Evolutionary conservation across 208 protist species (phyloP).

Genomic region (Borovskyia barvae): DNA sequence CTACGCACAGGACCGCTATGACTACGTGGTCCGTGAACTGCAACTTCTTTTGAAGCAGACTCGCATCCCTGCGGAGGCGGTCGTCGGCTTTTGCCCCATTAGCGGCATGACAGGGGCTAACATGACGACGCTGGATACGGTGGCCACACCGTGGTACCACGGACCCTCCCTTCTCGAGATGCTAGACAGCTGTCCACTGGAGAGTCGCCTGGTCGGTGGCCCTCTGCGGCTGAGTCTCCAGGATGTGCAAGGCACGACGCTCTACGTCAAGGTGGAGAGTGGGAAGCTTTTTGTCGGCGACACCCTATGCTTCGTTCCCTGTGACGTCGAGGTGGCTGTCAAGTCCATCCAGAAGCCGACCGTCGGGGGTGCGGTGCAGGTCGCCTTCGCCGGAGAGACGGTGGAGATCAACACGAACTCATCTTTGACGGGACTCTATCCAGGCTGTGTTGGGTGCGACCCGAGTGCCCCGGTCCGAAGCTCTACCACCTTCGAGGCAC

Average conservation of each 20-base stretch:
- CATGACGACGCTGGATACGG: slow-evolving; percentile 29
- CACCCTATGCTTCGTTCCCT: slow-evolving; percentile 55
- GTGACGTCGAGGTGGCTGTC: slow-evolving; percentile 51
- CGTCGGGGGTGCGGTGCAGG: slow-evolving; percentile 38
- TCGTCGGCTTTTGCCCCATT: slow-evolving; percentile 76
- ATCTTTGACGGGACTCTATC: slow-evolving; percentile 50
- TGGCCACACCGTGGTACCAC: slow-evolving; percentile 68
- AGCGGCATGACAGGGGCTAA: slow-evolving; percentile 77
- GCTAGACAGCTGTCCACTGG: slow-evolving; percentile 69
- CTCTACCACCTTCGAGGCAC: slow-evolving; percentile 78
- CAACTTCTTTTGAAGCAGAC: slow-evolving; percentile 92
- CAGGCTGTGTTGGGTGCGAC: slow-evolving; percentile 70
- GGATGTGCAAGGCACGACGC: slow-evolving; percentile 52
- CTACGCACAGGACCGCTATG: slow-evolving; percentile 91
- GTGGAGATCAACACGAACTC: slow-evolving; percentile 62
- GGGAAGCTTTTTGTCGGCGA: slow-evolving; percentile 49
- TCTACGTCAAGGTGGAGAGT: slow-evolving; percentile 81
- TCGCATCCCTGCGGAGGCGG: slow-evolving; percentile 69
- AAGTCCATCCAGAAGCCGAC: slow-evolving; percentile 65
- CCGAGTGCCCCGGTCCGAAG: slow-evolving; percentile 14
- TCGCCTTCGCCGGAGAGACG: slow-evolving; percentile 77
- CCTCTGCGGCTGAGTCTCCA: slow-evolving; percentile 76
- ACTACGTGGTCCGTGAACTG: slow-evolving; percentile 91
- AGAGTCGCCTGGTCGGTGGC: slow-evolving; percentile 58
- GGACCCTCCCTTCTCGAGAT: slow-evolving; percentile 66